Evolutionary conservation across 2,329 filamentous ascomycete species (phyloP).

Genomic region (Rachicladosporium sp.): DNA sequence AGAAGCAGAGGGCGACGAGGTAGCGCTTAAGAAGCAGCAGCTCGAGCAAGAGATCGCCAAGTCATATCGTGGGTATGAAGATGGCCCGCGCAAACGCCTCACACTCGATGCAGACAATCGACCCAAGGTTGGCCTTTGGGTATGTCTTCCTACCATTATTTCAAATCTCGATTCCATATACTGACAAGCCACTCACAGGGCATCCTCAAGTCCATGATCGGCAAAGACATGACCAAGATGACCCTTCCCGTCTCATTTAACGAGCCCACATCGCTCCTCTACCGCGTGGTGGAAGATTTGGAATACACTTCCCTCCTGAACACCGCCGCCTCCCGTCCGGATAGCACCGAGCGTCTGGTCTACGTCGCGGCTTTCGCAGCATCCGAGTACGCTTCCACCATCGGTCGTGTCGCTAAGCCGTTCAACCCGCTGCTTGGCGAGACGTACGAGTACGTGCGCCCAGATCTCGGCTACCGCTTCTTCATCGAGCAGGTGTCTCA

Average conservation of each 20-base stretch:
- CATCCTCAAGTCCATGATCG: slow-evolving; percentile 98
- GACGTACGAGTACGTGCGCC: slow-evolving; percentile 90
- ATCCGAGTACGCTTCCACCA: slow-evolving; percentile 93
- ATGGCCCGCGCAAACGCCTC: slow-evolving; percentile 64
- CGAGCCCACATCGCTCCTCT: slow-evolving; percentile 88
- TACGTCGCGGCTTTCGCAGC: slow-evolving; percentile 94
- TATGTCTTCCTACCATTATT: slow-evolving; percentile 35
- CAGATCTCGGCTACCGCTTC: slow-evolving; percentile 96
- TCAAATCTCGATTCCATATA: slow-evolving; percentile 1
- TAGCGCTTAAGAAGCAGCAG: slow-evolving; percentile 30
- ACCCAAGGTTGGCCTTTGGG: slow-evolving; percentile 92
- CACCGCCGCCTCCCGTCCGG: slow-evolving; percentile 67
- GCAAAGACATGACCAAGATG: slow-evolving; percentile 99
- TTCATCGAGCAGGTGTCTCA: slow-evolving; percentile 98
- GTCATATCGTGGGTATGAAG: slow-evolving; percentile 84
- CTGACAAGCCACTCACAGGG: slow-evolving; percentile 42
- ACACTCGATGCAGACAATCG: slow-evolving; percentile 87
- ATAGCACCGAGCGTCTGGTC: slow-evolving; percentile 82
- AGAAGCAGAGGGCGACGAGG: slow-evolving; percentile 31
- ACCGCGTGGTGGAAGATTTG: slow-evolving; percentile 94
- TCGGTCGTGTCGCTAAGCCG: slow-evolving; percentile 90
- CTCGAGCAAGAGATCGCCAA: slow-evolving; percentile 52
- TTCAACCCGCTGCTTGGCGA: slow-evolving; percentile 95
- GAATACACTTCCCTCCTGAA: slow-evolving; percentile 92
- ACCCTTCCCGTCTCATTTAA: slow-evolving; percentile 97